Base-by-base conservation (phyloP, 2,329 filamentous ascomycete genomes). In the Domatiomyces catenatus region DNA sequence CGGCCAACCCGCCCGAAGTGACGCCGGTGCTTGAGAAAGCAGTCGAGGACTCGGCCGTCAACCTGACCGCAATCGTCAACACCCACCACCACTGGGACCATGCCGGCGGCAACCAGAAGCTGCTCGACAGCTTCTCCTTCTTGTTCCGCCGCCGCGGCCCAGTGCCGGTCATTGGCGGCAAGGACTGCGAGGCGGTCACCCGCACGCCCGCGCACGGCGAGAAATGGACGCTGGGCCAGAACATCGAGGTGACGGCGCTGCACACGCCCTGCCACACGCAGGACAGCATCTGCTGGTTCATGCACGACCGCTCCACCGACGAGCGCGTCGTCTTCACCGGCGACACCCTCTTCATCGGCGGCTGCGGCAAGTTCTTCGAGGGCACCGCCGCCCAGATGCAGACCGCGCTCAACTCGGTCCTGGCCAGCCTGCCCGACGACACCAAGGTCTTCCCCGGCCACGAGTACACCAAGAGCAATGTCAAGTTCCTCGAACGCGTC, bases 241-340 rank as follows among this genome's bases (percentile, higher is more conserved):
- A 76, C 58, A 92, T 98, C 66, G 75, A 77, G 12, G 83, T 95
- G 51, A 90, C 79, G 64, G 84, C 86, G 20, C 72, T 96, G n/a
- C 85, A 96, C 69, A 98, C 92, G 10, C 92, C 92, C 1, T 98
- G 92, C 67, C 92, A 98, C 66, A 98, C 92, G 1, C 89, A 95
- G 70, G 92, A 98, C 70, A 95, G 89, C 67, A 94, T 98, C 64
- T 98, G 92, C 74, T 98, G 82, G 72, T 86, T 81, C 59, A 81
- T 92, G 72, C 79, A 94, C 67, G 90, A 98, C 62, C 50, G 49
- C 42, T 44, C 42, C 15, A 56, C 51, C 18, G 72, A 79, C 46
- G 74, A 84, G 47, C 81, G 78, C 60, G 89, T 77, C 6, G 87
- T 98, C 2, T 98, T 98, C 63, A 96, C 92, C 0, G 92, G 92